Evolutionary conservation across 768 basidiomycete species (phyloP).

Genomic region (Boletus bicolor): DNA sequence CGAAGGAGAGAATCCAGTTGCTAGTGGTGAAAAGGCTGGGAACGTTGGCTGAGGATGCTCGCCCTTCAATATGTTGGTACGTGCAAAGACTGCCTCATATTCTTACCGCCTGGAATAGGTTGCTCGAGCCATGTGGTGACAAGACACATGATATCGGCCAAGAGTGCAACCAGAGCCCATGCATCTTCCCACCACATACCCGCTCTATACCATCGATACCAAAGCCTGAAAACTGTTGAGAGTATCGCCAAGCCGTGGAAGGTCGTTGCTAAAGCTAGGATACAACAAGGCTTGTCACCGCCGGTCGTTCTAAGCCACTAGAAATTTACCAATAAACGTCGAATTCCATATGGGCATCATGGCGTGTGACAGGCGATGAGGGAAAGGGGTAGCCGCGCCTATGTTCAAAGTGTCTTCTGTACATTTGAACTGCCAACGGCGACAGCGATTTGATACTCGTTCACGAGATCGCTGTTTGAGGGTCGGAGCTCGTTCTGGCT

Average conservation of each 20-base stretch:
- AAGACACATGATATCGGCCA: neutral
- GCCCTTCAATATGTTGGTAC: neutral
- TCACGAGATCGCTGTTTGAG: neutral
- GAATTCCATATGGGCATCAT: neutral
- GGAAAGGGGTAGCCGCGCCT: neutral
- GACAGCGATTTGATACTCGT: neutral
- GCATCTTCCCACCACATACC: neutral
- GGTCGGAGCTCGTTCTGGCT: neutral
- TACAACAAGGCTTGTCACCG: neutral
- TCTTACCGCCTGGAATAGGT: neutral
- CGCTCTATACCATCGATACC: neutral
- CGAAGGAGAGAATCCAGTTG: neutral
- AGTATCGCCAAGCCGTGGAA: slow-evolving; percentile 1
- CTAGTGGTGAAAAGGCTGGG: neutral
- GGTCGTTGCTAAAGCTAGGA: neutral
- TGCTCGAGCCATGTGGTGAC: neutral
- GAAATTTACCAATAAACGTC: neutral
- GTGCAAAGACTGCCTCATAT: neutral
- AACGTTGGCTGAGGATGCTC: neutral
- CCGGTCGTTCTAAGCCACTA: neutral
- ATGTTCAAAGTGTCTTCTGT: neutral
- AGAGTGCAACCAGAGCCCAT: neutral
- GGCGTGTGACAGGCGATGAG: neutral
- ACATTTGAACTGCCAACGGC: neutral
- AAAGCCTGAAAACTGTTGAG: slow-evolving; percentile 1